A percentile compares a stretch with the other conserved stretches of the same genome.
Evolutionary conservation across 73 alveolate genomes (phyloP).

Genomic region (Paramecium bursaria): DNA sequence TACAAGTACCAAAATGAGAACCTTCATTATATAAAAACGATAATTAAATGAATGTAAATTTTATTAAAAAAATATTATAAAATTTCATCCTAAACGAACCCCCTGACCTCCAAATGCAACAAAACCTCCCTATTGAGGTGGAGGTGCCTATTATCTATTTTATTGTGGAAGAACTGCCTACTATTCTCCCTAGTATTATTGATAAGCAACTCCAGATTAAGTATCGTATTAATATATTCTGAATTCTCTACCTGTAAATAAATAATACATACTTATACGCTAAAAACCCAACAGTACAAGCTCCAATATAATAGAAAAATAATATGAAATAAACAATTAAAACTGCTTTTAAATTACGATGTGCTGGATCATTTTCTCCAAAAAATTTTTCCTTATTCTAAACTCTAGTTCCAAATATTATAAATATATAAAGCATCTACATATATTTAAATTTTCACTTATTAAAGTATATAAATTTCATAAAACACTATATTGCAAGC

Average conservation of each 20-base stretch:
- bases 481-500: conserved; percentile 25
- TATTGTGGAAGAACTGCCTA: too few relatives aligned
- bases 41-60: too few relatives aligned
- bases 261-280: neutral
- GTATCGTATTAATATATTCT: conserved; percentile 14
- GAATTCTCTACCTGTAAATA: neutral
- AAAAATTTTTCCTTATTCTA: neutral
- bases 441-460: neutral
- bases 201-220: too few relatives aligned
- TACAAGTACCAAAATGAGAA: too few relatives aligned
- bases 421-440: conserved; percentile 27
- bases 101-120: too few relatives aligned
- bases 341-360: neutral
- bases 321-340: neutral
- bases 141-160: too few relatives aligned
- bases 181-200: too few relatives aligned
- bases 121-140: too few relatives aligned
- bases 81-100: too few relatives aligned
- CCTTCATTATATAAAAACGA: too few relatives aligned
- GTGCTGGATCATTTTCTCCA: neutral
- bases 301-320: conserved; percentile 29
- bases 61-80: too few relatives aligned
- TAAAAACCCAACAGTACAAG: conserved; percentile 30
- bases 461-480: conserved; percentile 18
- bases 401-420: conserved; percentile 36